Base-by-base conservation (phyloP, 768 basidiomycete genomes). In the Hydnomerulius pinastri region DNA sequence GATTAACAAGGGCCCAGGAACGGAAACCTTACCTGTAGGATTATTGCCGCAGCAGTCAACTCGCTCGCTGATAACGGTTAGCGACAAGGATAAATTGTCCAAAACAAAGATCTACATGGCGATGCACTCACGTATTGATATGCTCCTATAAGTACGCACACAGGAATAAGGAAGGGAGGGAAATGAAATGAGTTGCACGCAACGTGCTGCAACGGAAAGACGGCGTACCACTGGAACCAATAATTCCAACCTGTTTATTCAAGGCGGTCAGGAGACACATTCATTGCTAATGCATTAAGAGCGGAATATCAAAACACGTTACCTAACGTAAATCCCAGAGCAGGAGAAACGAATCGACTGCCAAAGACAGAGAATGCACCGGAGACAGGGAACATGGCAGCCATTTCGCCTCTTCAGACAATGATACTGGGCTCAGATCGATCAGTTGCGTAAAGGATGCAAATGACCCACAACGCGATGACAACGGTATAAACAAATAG, bases 311-410 rank as follows among this genome's bases (percentile, higher is more conserved):
- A 1, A 13, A 17, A n/a, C 21, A 37, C 4, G 1, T 41, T 57
- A 77, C 79, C 80, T 33, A 80, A 66, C 17, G 81, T 80, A 57
- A 83, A 85, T 4, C 80, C 83, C 24, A 85, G 71, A 2, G 80
- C 77, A 18, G 79, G 78, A 11, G 81, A 81, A 38, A 85, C 77
- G 51, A 85, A 84, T 25, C 82, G 75, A 17, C 73, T 68, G 1
- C 80, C 81, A 51, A 84, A 82, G 18, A 72, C 68, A 15, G 82
- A 78, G 62, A 85, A 84, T 28, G 80, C 78, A 28, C 82, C 84
- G 21, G 80, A 79, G 21, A 85, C 79, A 0, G 81, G 83, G 50
- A 74, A 83, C 69, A 83, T 78, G 15, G 80, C 75, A 18, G 83
- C 73, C 84, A 87, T 85, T 61, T 86, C 84, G 10, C 83, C 83